Evolutionary conservation across 371 early-diverging fungal genomes (phyloP), one percentile per base, ranked within the genome.

Genomic region (Mycotypha africana): DNA sequence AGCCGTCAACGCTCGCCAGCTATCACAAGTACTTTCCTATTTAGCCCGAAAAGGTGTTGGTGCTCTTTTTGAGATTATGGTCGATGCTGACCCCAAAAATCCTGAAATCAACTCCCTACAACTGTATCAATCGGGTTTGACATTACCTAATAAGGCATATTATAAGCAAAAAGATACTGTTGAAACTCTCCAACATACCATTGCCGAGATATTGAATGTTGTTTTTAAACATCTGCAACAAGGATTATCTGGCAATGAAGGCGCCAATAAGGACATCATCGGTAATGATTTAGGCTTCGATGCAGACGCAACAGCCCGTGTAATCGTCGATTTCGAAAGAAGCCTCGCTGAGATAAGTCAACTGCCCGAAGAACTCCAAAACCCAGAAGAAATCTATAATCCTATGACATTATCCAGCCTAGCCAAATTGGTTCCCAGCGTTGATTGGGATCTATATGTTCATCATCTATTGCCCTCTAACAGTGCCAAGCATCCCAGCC

Each of bases 121-220:
- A 15, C 33, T 82, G 1, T 49, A 38, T 7, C 82, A 82, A 53
- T 49, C 62, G n/a, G 78, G 79, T 1, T 36, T 79, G 16, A 71
- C 78, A 12, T 52, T 82, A 34, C 79, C 80, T 5, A 70, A 77
- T 35, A 81, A 79, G 16, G 69, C 72, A 14, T 81, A 82, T 23
- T 82, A 81, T 41, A 41, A 52, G 11, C 75, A 81, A 16, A 42
- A 62, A 6, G 47, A 66, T 5, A 62, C 62, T 7, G 36, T 62
- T 9, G 24, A 54, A 0, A 51, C 40, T 0, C 42, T 71, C 3
- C 68, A 65, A 22, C 62, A 69, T 25, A 38, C 53, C 16, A 60
- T 69, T 7, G 45, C 58, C 6, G 63, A 64, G 2, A 58, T 57
- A 4, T 35, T 61, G 50, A 42, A 53, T 24, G 36, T 31, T 22